phyloP scores from a whole-genome alignment of 2,329 filamentous ascomycete species.

The Zasmidium angulare region DNA sequence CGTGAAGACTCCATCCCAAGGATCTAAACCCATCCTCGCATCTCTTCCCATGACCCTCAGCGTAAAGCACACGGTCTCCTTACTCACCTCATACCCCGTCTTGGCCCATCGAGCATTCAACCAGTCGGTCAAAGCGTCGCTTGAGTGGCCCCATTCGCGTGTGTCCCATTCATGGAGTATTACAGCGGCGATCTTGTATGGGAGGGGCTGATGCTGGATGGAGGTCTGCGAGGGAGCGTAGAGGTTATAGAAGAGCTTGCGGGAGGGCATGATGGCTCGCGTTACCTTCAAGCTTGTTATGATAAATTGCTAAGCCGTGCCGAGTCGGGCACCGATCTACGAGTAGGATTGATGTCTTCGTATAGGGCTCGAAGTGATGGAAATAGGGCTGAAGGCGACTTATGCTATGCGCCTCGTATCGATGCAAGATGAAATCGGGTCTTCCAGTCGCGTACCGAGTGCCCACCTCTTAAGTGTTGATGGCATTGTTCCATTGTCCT shows the following conservation, averaged over 20 bases:
- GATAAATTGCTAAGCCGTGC: too few relatives aligned
- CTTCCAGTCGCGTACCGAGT: too few relatives aligned
- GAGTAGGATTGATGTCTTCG: too few relatives aligned
- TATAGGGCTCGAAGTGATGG: too few relatives aligned
- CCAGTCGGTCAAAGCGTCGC: conserved; percentile 27
- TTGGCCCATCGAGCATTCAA: conserved; percentile 28
- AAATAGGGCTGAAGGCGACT: too few relatives aligned
- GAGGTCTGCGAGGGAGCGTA: conserved; percentile 5
- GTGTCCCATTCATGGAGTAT: conserved; percentile 20
- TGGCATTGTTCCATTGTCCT: too few relatives aligned
- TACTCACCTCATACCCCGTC: conserved; percentile 23
- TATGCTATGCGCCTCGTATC: too few relatives aligned
- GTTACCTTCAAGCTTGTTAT: too few relatives aligned
- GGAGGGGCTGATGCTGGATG: conserved; percentile 7
- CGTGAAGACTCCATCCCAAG: conserved; percentile 9
- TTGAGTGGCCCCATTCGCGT: conserved; percentile 16
- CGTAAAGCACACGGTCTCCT: conserved; percentile 23
- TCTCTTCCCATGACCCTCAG: conserved; percentile 16
- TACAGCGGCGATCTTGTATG: too few relatives aligned
- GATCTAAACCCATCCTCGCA: conserved; percentile 20
- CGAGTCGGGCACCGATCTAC: too few relatives aligned
- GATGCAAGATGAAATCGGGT: too few relatives aligned
- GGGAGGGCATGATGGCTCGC: neutral
- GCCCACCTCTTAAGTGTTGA: too few relatives aligned
- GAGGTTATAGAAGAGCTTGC: neutral